Conservation (phyloP, 2,329 filamentous ascomycete species). For the Fragosphaeria purpurea region DNA sequence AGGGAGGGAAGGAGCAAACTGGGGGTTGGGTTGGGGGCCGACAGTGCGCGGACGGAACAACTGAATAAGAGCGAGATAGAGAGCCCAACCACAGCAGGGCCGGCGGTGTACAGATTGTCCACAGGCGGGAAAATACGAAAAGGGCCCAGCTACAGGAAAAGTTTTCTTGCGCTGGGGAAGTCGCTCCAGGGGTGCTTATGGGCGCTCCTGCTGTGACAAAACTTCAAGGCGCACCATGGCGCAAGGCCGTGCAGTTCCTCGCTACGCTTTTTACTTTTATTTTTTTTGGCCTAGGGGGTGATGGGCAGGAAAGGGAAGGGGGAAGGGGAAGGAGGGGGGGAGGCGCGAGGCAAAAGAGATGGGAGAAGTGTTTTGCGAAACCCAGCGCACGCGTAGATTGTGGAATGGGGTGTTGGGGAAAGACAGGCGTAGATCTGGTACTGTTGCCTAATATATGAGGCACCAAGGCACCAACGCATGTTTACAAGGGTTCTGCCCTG, state of each 20-base stretch:
- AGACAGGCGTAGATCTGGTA: conserved; percentile 15
- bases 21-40: conserved; percentile 15
- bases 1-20: conserved; percentile 14
- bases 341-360: neutral
- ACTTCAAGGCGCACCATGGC: too few species aligned
- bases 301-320: neutral
- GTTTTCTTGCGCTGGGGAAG: too few species aligned
- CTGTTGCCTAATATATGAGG: conserved; percentile 12
- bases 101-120: too few species aligned
- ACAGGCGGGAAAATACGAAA: too few species aligned
- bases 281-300: neutral
- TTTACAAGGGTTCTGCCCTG: conserved; percentile 1
- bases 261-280: too few species aligned
- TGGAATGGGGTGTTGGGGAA: conserved; percentile 8
- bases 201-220: too few species aligned
- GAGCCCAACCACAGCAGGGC: too few species aligned
- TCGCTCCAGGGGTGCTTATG: too few species aligned
- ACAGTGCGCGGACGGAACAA: neutral
- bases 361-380: conserved; percentile 9
- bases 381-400: conserved; percentile 11
- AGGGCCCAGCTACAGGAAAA: too few species aligned
- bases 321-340: conserved; percentile 1
- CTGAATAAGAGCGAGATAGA: too few species aligned
- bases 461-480: conserved; percentile 5
- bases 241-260: too few species aligned